Percentiles rank a stretch among this genome's conserved stretches.
These are phyloP conservation scores for Leishmania arabica DNA, from an alignment of 208 protist genomes.

Conservation along the genomic window DNA sequence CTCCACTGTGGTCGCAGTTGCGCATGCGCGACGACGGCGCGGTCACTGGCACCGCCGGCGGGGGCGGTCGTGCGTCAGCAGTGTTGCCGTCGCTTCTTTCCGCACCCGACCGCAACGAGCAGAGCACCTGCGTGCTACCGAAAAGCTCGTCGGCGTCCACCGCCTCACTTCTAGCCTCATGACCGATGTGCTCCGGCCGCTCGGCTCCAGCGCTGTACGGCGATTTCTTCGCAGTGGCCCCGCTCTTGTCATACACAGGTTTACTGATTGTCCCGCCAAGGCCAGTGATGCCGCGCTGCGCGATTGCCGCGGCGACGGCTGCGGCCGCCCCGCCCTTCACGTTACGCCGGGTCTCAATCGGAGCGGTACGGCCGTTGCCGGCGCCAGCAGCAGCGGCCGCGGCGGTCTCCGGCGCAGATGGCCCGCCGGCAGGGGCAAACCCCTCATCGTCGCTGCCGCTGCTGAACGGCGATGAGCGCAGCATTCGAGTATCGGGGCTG, in stretches of 20 bases:
- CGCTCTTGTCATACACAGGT: not conserved
- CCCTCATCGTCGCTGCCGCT: not conserved
- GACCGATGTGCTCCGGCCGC: not conserved
- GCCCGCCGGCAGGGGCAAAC: not conserved
- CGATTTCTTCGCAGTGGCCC: not conserved
- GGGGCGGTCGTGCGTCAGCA: not conserved
- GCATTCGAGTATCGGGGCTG: not conserved
- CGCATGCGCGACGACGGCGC: slow-evolving; percentile 8
- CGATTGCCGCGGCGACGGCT: not conserved
- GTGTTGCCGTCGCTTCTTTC: not conserved
- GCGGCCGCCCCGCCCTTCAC: slow-evolving; percentile 1
- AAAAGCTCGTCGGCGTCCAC: slow-evolving; percentile 8
- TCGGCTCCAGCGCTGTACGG: not conserved
- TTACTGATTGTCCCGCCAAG: not conserved
- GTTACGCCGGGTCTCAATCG: not conserved
- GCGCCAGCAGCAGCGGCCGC: not conserved
- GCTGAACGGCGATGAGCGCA: not conserved
- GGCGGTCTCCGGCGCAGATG: not conserved
- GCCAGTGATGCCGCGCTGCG: not conserved
- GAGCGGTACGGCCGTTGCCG: not conserved
- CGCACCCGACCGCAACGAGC: slow-evolving; percentile 7
- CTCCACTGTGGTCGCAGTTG: not conserved
- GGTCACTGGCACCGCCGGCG: not conserved
- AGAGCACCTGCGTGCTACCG: slow-evolving; percentile 26
- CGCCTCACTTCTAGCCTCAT: not conserved